Evolutionary conservation across 208 protist species (phyloP).

Genomic region (Tritrichomonas foetus): DNA sequence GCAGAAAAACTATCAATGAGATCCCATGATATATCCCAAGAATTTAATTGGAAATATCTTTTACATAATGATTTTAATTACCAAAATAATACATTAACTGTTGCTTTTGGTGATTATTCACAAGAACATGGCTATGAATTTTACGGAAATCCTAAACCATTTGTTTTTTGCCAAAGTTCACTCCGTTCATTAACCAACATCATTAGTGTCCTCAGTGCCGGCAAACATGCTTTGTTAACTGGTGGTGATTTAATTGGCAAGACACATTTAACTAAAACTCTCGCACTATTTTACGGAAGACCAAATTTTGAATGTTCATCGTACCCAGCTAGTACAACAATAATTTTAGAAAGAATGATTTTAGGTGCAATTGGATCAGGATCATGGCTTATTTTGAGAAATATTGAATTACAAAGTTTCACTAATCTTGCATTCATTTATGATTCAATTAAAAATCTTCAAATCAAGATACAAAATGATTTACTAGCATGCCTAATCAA

Average conservation of each 20-base stretch:
- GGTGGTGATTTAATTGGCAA: slow-evolving; percentile 2
- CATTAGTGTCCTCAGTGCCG: neutral
- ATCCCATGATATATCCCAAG: neutral
- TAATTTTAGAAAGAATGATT: neutral
- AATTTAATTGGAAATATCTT: neutral
- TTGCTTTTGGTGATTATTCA: neutral
- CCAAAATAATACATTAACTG: neutral
- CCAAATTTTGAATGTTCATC: neutral
- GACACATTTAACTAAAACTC: neutral
- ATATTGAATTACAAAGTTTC: neutral
- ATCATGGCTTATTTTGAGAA: neutral
- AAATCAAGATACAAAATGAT: neutral
- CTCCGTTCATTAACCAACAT: neutral
- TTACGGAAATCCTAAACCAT: neutral
- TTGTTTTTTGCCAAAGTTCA: neutral
- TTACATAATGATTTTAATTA: neutral
- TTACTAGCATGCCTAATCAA: neutral
- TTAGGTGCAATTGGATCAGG: neutral
- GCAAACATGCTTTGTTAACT: neutral
- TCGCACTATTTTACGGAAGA: neutral
- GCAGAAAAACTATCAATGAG: neutral
- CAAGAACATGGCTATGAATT: slow-evolving; percentile 26
- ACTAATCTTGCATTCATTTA: neutral
- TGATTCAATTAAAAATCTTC: neutral
- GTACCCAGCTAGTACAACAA: neutral